A percentile compares a stretch with the other conserved stretches of the same genome.
Conservation (phyloP, 192 early-diverging fungal species). For the Backusella tarrabulga region DNA sequence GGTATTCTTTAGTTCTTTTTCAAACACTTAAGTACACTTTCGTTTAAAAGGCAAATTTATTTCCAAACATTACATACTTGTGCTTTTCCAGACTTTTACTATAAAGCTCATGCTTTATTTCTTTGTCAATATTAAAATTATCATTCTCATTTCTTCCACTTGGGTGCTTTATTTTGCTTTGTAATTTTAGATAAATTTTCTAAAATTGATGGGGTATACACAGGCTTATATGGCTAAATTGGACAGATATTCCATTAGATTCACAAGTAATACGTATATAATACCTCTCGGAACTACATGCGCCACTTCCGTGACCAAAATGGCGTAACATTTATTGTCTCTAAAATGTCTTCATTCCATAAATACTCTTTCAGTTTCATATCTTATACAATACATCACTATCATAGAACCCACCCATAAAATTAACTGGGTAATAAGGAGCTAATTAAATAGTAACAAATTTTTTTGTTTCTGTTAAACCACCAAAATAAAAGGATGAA, state of each 20-base stretch:
- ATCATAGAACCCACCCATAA: conserved; percentile 69
- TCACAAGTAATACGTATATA: conserved; percentile 74
- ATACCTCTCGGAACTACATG: conserved; percentile 77
- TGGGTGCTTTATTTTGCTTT: conserved; percentile 84
- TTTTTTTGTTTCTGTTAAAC: neutral
- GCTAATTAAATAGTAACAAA: neutral
- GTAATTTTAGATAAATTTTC: conserved; percentile 81
- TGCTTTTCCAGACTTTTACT: conserved; percentile 39
- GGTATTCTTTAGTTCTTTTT: conserved; percentile 87
- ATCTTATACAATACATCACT: conserved; percentile 68
- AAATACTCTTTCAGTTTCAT: conserved; percentile 92
- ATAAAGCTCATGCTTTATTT: conserved; percentile 72
- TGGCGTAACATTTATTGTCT: conserved; percentile 91
- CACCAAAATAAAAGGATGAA: neutral
- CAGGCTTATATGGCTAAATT: conserved; percentile 82
- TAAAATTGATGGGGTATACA: conserved; percentile 95
- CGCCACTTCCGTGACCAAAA: conserved; percentile 90
- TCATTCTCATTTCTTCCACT: conserved; percentile 73
- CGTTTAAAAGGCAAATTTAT: neutral
- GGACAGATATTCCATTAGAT: conserved; percentile 74
- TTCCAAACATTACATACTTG: neutral
- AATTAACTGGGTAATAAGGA: neutral
- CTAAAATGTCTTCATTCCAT: conserved; percentile 76
- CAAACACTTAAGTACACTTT: conserved; percentile 51
- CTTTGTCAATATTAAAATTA: conserved; percentile 76